Percentiles rank a stretch among this genome's conserved stretches.
Evolutionary conservation across 352 stramenopile genomes (phyloP).

Genomic region (Globisporangium barbulae): DNA sequence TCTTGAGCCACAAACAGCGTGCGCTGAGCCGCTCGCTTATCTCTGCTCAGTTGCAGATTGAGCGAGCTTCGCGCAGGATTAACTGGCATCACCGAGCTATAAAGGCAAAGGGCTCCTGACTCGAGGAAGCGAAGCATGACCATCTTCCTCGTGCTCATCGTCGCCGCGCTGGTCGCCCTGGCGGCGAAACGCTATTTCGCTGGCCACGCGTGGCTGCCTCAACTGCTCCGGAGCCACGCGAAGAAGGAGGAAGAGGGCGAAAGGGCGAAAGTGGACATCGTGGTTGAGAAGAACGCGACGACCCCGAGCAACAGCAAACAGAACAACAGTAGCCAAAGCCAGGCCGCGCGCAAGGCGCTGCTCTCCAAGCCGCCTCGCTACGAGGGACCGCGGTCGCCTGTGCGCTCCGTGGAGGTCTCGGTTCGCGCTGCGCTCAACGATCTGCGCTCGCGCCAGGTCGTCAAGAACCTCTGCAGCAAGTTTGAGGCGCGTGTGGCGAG

Average conservation of each 20-base stretch:
- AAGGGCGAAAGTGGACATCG: slow-evolving; percentile 31
- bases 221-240: slow-evolving; percentile 19
- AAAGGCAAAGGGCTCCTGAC: no score
- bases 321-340: not conserved
- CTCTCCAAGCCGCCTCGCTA: slow-evolving; percentile 15
- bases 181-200: slow-evolving; percentile 27
- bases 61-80: not conserved
- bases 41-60: not conserved
- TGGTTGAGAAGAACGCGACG: slow-evolving; percentile 29
- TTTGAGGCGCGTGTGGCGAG: slow-evolving; percentile 31
- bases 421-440: slow-evolving; percentile 44
- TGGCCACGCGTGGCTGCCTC: slow-evolving; percentile 9
- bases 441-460: slow-evolving; percentile 44
- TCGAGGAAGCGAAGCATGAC: not conserved
- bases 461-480: slow-evolving; percentile 51
- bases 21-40: not conserved
- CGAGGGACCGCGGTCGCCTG: slow-evolving; percentile 5
- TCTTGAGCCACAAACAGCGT: no score
- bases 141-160: slow-evolving; percentile 20
- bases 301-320: not conserved
- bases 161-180: slow-evolving; percentile 23
- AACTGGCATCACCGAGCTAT: not conserved
- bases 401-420: slow-evolving; percentile 35
- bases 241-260: slow-evolving; percentile 29
- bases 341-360: slow-evolving; percentile 11